Percentiles rank a stretch among this genome's conserved stretches.
These are phyloP conservation scores for Diplotaxis tenuifolia DNA, from an alignment of 345 rosid species.

Conservation along the genomic window DNA sequence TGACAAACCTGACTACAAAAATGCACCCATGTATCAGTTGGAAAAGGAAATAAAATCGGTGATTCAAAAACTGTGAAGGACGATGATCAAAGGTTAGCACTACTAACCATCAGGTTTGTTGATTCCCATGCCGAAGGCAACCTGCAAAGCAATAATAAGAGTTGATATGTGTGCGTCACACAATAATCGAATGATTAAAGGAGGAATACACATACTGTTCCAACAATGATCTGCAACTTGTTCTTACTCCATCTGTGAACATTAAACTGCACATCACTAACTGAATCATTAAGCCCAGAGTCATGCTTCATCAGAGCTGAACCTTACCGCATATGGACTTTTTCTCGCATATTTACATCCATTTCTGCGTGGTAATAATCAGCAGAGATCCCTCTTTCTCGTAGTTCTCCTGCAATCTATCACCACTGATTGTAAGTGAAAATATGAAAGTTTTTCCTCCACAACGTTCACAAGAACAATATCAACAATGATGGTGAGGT, in stretches of 20 bases:
- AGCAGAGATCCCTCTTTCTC: conserved; percentile 73
- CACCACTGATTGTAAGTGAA: conserved; percentile 31
- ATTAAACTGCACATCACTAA: conserved; percentile 16
- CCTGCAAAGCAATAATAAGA: conserved; percentile 47
- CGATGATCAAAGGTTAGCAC: not conserved
- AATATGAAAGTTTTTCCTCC: conserved; percentile 12
- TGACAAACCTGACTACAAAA: conserved; percentile 91
- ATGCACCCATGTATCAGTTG: conserved; percentile 27
- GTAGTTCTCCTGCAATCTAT: conserved; percentile 81
- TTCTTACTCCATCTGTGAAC: conserved; percentile 85
- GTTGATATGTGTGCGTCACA: conserved; percentile 9
- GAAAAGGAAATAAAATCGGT: not conserved
- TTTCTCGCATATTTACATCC: conserved; percentile 84
- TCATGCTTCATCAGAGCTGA: not conserved
- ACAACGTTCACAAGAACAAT: not conserved
- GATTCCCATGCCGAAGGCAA: conserved; percentile 99
- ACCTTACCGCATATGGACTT: conserved; percentile 70
- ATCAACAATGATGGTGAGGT: not conserved
- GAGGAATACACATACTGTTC: conserved; percentile 64
- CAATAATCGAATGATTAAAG: conserved; percentile 3
- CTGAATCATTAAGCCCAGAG: conserved; percentile 1
- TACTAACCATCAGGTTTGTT: conserved; percentile 97
- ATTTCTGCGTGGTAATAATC: conserved; percentile 91
- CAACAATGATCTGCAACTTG: conserved; percentile 94
- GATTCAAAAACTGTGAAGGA: not conserved